A percentile compares a stretch with the other conserved stretches of the same genome.
phyloP scores from a whole-genome alignment of 2,329 filamentous ascomycete species.

The Trichothecium sympodiale region DNA sequence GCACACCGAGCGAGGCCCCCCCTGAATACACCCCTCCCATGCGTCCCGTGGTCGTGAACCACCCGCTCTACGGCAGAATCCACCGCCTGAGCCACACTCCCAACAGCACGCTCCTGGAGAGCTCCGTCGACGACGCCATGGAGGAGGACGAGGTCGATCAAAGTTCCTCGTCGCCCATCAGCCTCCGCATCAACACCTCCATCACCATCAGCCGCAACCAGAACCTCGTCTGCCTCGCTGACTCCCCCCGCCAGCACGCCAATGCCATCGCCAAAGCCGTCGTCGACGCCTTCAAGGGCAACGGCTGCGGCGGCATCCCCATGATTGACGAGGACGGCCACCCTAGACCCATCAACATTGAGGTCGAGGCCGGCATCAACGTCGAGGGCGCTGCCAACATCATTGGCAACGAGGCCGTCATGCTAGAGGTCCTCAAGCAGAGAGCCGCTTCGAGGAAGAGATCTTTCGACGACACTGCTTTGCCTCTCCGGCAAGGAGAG shows the following conservation, averaged over 20 bases:
- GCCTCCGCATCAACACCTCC: slow-evolving; percentile 35
- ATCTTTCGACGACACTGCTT: too few relatives aligned
- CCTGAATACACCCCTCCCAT: slow-evolving; percentile 8
- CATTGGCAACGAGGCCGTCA: slow-evolving; percentile 22
- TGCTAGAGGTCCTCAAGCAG: slow-evolving; percentile 16
- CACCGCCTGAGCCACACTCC: too few relatives aligned
- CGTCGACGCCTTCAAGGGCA: slow-evolving; percentile 30
- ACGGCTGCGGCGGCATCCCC: slow-evolving; percentile 28
- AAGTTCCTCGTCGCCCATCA: slow-evolving; percentile 24
- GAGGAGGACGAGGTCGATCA: slow-evolving; percentile 10
- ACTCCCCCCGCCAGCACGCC: slow-evolving; percentile 27
- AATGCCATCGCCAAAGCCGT: slow-evolving; percentile 31
- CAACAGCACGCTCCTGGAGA: background rate
- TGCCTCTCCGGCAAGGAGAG: too few relatives aligned
- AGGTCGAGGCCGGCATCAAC: slow-evolving; percentile 33
- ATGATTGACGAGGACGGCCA: slow-evolving; percentile 35
- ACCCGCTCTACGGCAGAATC: background rate
- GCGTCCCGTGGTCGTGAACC: background rate
- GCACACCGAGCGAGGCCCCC: too few relatives aligned
- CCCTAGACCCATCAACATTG: slow-evolving; percentile 27
- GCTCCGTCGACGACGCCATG: slow-evolving; percentile 1
- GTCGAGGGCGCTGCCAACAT: slow-evolving; percentile 33
- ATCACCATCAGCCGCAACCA: slow-evolving; percentile 33
- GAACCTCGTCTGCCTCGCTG: slow-evolving; percentile 35
- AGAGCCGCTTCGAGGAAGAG: slow-evolving; percentile 6